phyloP scores from a whole-genome alignment of 1,139 yeast genomes.

The Magnusiomyces tetraspermus region DNA sequence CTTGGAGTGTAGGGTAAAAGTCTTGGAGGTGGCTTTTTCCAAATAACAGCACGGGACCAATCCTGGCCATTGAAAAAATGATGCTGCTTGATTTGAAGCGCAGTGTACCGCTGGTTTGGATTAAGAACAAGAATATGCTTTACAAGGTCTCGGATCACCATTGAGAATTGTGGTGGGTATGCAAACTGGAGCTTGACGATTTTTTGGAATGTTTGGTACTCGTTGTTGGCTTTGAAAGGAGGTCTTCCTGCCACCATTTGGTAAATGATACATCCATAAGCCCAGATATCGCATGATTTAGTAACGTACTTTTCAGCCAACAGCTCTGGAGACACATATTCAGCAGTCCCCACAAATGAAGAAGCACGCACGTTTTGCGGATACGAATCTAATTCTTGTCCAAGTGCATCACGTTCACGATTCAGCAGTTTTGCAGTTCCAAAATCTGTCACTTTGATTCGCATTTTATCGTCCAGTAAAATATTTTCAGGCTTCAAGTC shows the following conservation, averaged over 20 bases:
- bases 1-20: slow-evolving; percentile 48
- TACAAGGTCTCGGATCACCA: slow-evolving; percentile 59
- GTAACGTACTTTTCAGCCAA: slow-evolving; percentile 77
- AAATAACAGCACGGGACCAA: slow-evolving; percentile 59
- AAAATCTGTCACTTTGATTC: slow-evolving; percentile 89
- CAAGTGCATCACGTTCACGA: slow-evolving; percentile 34
- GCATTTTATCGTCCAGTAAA: slow-evolving; percentile 67
- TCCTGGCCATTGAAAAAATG: slow-evolving; percentile 59
- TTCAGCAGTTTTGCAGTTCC: slow-evolving; percentile 88
- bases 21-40: slow-evolving; percentile 68
- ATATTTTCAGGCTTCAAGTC: slow-evolving; percentile 91
- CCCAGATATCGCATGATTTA: slow-evolving; percentile 90
- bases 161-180: slow-evolving; percentile 70
- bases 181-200: slow-evolving; percentile 76
- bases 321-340: slow-evolving; percentile 85
- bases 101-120: slow-evolving; percentile 56
- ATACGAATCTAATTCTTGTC: slow-evolving; percentile 18
- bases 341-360: slow-evolving; percentile 85
- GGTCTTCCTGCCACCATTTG: slow-evolving; percentile 94
- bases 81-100: slow-evolving; percentile 60
- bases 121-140: slow-evolving; percentile 56
- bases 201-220: slow-evolving; percentile 87
- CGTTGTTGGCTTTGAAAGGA: slow-evolving; percentile 94
- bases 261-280: slow-evolving; percentile 84
- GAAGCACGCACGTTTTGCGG: slow-evolving; percentile 57